phyloP scores from a whole-genome alignment of 108 stramenopile genomes.

The Nannochloropsis salina region DNA sequence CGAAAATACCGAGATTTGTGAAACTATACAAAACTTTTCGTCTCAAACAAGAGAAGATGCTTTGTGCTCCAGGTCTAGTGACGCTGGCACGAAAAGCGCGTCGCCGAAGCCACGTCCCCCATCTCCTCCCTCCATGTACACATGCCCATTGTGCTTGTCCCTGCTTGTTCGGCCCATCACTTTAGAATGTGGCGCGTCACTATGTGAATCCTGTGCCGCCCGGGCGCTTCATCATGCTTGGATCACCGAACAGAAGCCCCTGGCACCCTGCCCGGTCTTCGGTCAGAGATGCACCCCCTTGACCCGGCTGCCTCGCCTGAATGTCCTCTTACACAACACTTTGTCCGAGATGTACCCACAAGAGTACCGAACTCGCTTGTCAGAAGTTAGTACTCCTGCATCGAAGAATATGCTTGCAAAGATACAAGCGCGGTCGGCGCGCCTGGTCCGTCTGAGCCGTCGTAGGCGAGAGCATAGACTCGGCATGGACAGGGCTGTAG shows the following conservation, averaged over 20 bases:
- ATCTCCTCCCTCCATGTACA: not conserved
- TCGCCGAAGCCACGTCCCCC: not conserved
- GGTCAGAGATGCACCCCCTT: constrained; percentile 6
- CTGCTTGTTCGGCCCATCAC: not conserved
- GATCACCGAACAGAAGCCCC: not conserved
- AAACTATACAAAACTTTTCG: too few relatives aligned
- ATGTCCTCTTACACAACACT: constrained; percentile 6
- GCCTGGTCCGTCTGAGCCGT: not conserved
- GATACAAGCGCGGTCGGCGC: not conserved
- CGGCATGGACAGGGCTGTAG: not conserved
- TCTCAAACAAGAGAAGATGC: too few relatives aligned
- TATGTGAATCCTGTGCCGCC: not conserved
- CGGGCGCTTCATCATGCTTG: constrained; percentile 3
- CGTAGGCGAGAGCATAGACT: not conserved
- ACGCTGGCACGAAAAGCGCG: too few relatives aligned
- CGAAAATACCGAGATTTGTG: too few relatives aligned
- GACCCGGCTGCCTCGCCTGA: not conserved
- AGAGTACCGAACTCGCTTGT: not conserved
- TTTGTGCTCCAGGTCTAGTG: too few relatives aligned
- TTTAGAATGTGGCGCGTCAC: not conserved
- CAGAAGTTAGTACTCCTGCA: not conserved
- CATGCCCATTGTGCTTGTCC: not conserved
- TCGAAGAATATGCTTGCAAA: not conserved
- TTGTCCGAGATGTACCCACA: not conserved
- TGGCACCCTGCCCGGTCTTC: not conserved